Base-by-base conservation (phyloP, 805 yeast species). In the Wickerhamiella azymoides region DNA sequence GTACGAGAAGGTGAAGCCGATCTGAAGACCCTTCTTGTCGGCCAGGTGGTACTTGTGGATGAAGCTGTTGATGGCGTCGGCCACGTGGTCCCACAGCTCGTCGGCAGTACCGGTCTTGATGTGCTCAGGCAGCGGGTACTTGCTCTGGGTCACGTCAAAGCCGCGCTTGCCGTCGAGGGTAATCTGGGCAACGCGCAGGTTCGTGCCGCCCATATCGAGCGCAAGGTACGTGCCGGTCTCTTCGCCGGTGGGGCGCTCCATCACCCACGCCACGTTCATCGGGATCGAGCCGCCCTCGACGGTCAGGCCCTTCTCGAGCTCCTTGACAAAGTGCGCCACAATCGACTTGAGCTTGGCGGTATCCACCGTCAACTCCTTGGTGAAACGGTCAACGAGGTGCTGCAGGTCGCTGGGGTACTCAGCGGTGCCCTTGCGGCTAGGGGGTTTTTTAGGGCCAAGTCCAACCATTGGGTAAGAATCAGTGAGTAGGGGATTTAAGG, bases 221-320 rank as follows among this genome's bases (percentile, higher is more conserved):
- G 97, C 96, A 61, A 89, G 68, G 65, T 73, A 89, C 54, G 84
- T 79, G 53, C 98, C 98, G 36, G 72, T 73, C 65, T 89, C 98
- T 54, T 77, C 68, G 53, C 98, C 98, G 43, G 89, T 80, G 53
- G 97, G 96, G 70, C 71, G 81, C 59, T 82, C 93, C 72, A 86
- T 70, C 47, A 89, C 96, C 96, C 96, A 89, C 51, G 93, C 84
- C 40, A 94, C 94, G 61, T 81, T 86, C 97, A 89, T 89, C 50
- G 98, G 97, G 59, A 85, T 84, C 63, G 80, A 80, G 49, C 92
- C 93, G 44, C 92, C 89, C 48, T 71, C 64, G 33, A 43, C 47
- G 50, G 48, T 35, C 54, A 82, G 72, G 50, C 96, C 96, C 63
- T 82, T 82, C 52, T 78, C 76, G 57, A 89, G 75, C 66, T 89